Evolutionary conservation across 768 basidiomycete genomes (phyloP), one percentile per base, ranked within the genome.

Genomic region (Baorangia bicolor): DNA sequence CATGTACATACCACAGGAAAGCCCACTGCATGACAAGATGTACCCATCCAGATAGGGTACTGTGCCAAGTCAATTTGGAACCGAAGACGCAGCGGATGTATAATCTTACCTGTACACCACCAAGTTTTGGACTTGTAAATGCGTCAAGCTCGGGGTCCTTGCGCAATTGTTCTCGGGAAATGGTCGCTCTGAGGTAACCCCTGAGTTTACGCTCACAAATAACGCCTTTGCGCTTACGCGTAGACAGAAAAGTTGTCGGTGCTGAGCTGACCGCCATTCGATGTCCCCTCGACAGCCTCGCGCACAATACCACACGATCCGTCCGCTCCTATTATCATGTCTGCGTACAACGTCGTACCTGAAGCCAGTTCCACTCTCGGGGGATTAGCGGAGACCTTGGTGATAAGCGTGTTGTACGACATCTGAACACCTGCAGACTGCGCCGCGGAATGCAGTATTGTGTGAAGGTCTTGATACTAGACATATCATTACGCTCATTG

Each of bases 291-390:
- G 30, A 75, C 59, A 6, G 78, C 60, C 12, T 70, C 53, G 14
- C 64, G 63, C 20, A 75, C 69, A n/a, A 78, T 25, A 21, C 81
- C 81, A 34, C 71, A 63, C 40, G 74, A 70, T 7, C 85, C 84
- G 67, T 86, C 85, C 14, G 84, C 85, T 23, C 81, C 84, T 14
- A 85, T 74, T 33, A 85, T 69, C 38, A 85, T 54, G 65, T 86
- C 83, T 10, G 78, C 78, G 28, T 59, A 55, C 11, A 84, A 46
- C 5, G 64, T 66, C 53, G 76, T 74, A n/a, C 81, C 82, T 34
- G 65, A 72, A 16, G 74, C 74, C 9, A 76, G 58, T 2, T 67
- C 67, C 2, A 79, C 71, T 33, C 66, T 63, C 3, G 63, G 59
- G 14, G 63, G 62, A 35, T 74, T 54, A 14, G 67, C 64, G 20